Evolutionary conservation across 345 rosid species (phyloP), one percentile per base, ranked within the genome.

Genomic region (Brassica rapa): DNA sequence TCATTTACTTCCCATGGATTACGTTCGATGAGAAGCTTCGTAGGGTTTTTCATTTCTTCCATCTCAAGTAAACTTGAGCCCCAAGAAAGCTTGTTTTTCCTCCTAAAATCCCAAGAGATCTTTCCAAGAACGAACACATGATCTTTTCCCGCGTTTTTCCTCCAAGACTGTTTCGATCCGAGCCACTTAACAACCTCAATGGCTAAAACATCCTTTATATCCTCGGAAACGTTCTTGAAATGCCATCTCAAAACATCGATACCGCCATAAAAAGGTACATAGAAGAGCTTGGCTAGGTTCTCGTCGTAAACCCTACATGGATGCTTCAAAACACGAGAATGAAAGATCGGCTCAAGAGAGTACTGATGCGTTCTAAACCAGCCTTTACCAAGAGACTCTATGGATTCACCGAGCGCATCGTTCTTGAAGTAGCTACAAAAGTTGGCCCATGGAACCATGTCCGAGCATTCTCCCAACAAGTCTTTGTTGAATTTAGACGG

Each of bases 101-200:
- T 89, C 77, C 97, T 81, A 81, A 94, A 94, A 86, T 94, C 98
- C 97, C 96, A 92, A 29, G 98, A 88, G 65, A 90, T 80, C 71
- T 92, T 94, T 2, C 94, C 96, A 35, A 92, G 69, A 27, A 89
- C 97, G n/a, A 94, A 87, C 1, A 88, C 98, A n/a, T 94, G 97
- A 81, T 94, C 97, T 77, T 84, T 87, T 2, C 97, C 95, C 0
- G 87, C 80, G 62, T 87, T 88, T 51, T 25, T 67, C 53, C 15
- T 68, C 92, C 97, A 92, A 2, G 97, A 23, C 29, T 78, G 75
- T 32, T 73, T 87, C 24, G 89, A 80, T 41, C 81, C 85, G 2
- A 94, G 90, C 97, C 98, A 94, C 68, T 86, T 88, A 19, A 92
- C 62, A 21, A 90, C 83, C 57, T 94, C 97, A 6, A 85, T 10